A percentile compares a stretch with the other conserved stretches of the same genome.
Evolutionary conservation across 176 grass and related monocot genomes (phyloP).

Genomic region (Tillandsia fasciculata): DNA sequence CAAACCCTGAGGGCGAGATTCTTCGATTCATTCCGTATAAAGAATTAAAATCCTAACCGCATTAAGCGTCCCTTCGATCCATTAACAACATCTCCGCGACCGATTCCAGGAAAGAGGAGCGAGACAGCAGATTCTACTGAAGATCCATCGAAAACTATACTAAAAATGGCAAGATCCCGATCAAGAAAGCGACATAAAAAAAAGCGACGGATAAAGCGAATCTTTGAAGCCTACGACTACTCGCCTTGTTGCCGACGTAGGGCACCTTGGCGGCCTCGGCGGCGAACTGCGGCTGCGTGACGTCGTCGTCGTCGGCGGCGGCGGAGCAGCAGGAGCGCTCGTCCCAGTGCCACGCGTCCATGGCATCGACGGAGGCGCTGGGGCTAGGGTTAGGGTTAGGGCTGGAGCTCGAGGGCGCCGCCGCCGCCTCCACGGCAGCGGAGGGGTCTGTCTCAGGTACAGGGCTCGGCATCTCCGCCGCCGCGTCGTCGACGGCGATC

Average conservation of each 20-base stretch:
- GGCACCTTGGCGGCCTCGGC: constrained; percentile 56
- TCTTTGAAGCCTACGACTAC: background rate
- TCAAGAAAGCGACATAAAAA: background rate
- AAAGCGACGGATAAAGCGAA: constrained; percentile 1
- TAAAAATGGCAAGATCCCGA: constrained; percentile 1
- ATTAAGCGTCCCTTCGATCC: background rate
- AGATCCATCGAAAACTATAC: constrained; percentile 10
- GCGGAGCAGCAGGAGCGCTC: constrained; percentile 43
- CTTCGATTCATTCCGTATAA: no score
- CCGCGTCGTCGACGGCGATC: constrained; percentile 16
- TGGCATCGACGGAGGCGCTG: constrained; percentile 22
- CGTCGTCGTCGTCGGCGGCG: constrained; percentile 17
- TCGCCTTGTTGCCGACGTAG: constrained; percentile 62
- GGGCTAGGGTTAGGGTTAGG: constrained; percentile 28
- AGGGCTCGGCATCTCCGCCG: constrained; percentile 16
- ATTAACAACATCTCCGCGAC: background rate
- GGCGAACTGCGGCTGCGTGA: constrained; percentile 16
- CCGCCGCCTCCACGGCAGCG: background rate
- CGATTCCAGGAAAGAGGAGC: background rate
- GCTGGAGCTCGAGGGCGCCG: no score
- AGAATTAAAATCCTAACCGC: background rate
- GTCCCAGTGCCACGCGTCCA: constrained; percentile 42
- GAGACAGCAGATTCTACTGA: background rate
- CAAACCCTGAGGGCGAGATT: no score
- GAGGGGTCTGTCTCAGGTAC: background rate